These are phyloP conservation scores for Tricholoma saponaceum DNA, from an alignment of 768 basidiomycete genomes.

Conservation along the genomic window DNA sequence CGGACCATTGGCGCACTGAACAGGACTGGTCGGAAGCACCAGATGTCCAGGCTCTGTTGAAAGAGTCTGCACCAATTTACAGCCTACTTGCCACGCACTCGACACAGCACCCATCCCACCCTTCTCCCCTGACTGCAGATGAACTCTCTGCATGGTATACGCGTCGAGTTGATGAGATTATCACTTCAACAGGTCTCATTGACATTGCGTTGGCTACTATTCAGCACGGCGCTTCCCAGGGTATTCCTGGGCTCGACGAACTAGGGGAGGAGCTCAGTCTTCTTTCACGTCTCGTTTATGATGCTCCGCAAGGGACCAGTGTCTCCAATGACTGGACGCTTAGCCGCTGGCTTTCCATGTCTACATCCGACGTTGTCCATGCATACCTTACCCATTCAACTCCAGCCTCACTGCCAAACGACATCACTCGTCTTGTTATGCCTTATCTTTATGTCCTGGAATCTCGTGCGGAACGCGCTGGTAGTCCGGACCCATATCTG, in stretches of 20 bases:
- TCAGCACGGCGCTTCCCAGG: constrained; percentile 83
- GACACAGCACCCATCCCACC: constrained; percentile 6
- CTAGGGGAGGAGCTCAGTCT: constrained; percentile 91
- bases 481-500: constrained; percentile 63
- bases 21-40: constrained; percentile 57
- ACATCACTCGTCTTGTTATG: constrained; percentile 75
- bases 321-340: constrained; percentile 72
- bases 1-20: constrained; percentile 45
- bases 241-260: constrained; percentile 73
- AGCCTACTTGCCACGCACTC: not conserved
- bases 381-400: constrained; percentile 78
- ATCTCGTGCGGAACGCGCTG: constrained; percentile 78
- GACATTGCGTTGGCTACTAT: constrained; percentile 75
- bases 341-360: constrained; percentile 64
- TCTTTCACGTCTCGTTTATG: constrained; percentile 84
- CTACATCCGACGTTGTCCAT: constrained; percentile 57
- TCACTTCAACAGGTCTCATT: constrained; percentile 67
- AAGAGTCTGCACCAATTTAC: constrained; percentile 11
- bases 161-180: constrained; percentile 54
- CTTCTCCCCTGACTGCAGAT: constrained; percentile 36
- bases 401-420: constrained; percentile 55
- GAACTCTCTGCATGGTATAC: constrained; percentile 77
- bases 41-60: constrained; percentile 39
- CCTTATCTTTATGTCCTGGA: constrained; percentile 95
- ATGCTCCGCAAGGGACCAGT: constrained; percentile 49